A percentile compares a stretch with the other conserved stretches of the same genome.
These are phyloP conservation scores for Neoascochyta sp. DNA, from an alignment of 2,329 filamentous ascomycete species.

Conservation along the genomic window DNA sequence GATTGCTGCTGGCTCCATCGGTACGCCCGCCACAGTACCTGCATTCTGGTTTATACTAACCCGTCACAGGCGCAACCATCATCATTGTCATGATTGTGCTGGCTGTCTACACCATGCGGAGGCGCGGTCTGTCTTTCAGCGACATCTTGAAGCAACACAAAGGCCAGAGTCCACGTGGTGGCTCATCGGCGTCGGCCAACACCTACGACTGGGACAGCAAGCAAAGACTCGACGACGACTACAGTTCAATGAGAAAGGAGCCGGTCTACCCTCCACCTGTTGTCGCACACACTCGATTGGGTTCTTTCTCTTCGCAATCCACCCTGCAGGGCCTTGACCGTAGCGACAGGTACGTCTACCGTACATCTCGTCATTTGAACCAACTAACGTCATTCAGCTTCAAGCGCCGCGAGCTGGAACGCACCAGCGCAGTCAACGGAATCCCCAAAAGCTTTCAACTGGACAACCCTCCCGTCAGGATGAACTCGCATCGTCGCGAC, in stretches of 20 bases:
- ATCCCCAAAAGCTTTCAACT: slow-evolving; percentile 25
- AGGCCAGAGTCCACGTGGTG: slow-evolving; percentile 19
- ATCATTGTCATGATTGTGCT: slow-evolving; percentile 37
- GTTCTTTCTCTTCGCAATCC: slow-evolving; percentile 27
- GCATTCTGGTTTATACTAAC: slow-evolving; percentile 10
- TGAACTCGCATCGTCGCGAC: slow-evolving; percentile 28
- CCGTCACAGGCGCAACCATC: slow-evolving; percentile 34
- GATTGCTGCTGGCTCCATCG: slow-evolving; percentile 42
- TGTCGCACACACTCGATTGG: slow-evolving; percentile 20
- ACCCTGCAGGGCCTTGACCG: slow-evolving; percentile 27
- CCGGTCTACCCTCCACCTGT: slow-evolving; percentile 25
- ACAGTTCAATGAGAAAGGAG: slow-evolving; percentile 20
- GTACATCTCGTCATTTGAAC: not conserved
- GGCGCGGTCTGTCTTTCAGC: slow-evolving; percentile 33
- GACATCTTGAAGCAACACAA: slow-evolving; percentile 26
- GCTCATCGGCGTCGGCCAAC: slow-evolving; percentile 18
- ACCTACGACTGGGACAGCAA: slow-evolving; percentile 29
- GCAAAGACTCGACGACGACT: slow-evolving; percentile 19
- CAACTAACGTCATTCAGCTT: slow-evolving; percentile 17
- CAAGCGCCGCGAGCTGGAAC: slow-evolving; percentile 12
- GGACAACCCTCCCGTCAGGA: slow-evolving; percentile 20
- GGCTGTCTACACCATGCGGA: slow-evolving; percentile 38
- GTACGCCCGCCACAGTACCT: slow-evolving; percentile 11
- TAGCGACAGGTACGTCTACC: slow-evolving; percentile 24
- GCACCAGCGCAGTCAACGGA: slow-evolving; percentile 6